These are phyloP conservation scores for Sugiyamaella qingdaonensis DNA, from an alignment of 805 yeast genomes.

Conservation along the genomic window DNA sequence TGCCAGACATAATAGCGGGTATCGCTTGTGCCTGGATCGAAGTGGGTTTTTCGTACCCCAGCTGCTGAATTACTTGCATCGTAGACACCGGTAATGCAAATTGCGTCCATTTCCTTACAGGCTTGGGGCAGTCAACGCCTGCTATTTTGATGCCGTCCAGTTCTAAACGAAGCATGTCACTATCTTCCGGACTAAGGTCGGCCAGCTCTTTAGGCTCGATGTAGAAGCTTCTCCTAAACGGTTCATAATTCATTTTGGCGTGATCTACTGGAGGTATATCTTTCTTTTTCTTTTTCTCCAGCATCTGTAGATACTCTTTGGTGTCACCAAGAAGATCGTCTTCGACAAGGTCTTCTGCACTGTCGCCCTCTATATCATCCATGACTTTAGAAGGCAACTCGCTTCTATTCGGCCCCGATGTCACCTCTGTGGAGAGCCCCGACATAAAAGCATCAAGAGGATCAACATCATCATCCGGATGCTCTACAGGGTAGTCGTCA, in stretches of 20 bases:
- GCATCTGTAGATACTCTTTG: constrained; percentile 31
- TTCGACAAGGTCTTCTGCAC: constrained; percentile 26
- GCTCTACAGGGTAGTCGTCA: not conserved
- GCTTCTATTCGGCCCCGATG: not conserved
- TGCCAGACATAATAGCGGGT: constrained; percentile 85
- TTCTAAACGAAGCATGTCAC: constrained; percentile 47
- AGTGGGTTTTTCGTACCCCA: constrained; percentile 63
- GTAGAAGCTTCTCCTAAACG: constrained; percentile 61
- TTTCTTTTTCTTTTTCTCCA: constrained; percentile 44
- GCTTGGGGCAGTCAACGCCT: constrained; percentile 57
- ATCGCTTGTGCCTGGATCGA: constrained; percentile 88
- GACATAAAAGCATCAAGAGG: constrained; percentile 47
- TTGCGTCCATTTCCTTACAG: constrained; percentile 74
- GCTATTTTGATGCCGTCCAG: constrained; percentile 64
- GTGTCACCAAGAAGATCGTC: constrained; percentile 31
- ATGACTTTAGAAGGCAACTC: constrained; percentile 14
- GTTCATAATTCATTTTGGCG: constrained; percentile 42
- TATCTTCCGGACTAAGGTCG: constrained; percentile 49
- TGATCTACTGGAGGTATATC: constrained; percentile 48
- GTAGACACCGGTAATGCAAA: constrained; percentile 67
- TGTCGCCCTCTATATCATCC: constrained; percentile 16
- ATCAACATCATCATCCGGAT: constrained; percentile 36
- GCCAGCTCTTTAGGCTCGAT: constrained; percentile 52
- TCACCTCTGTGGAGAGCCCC: constrained; percentile 13
- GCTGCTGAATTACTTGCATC: constrained; percentile 47